Base-by-base conservation (phyloP, 2,329 filamentous ascomycete species). In the Pseudocercospora cruenta region DNA sequence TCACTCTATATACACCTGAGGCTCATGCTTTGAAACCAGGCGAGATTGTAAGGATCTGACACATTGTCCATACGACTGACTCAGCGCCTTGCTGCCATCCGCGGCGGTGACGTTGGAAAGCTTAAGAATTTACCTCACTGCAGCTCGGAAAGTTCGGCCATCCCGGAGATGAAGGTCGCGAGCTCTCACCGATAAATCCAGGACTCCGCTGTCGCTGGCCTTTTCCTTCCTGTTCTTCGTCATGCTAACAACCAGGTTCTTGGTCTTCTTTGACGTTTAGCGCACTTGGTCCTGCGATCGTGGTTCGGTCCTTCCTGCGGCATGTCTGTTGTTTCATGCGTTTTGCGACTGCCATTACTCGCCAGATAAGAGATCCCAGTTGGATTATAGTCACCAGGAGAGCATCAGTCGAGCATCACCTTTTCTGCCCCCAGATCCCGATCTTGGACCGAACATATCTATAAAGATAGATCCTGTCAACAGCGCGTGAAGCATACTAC, bases 331-430 rank as follows among this genome's bases (percentile, higher is more conserved):
- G 51, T 55, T 55, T 55, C 51, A 31, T n/a, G 51, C 51, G 16
- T 55, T 55, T 31, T 55, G 51, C 51, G 51, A 26, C 51, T 36
- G 55, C 55, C 55, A 58, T 58, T 58, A 58, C 55, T 58, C 55
- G 55, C 55, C 28, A 58, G 31, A 22, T 36, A 26, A 58, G 31
- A 58, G 7, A 33, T 55, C 53, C 53, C 53, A 55, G 53, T 55
- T 55, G 26, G 4, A 33, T n/a, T 22, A 58, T 26, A 39, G 54
- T 36, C 31, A 21, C 21, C 54, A 58, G 28, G 54, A 58, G 26
- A 39, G 54, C 54, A 58, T 58, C 54, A 33, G 28, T 39, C 54
- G 24, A 58, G 54, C 54, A 39, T 58, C 54, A 39, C 31, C 54
- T 33, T 58, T 58, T 12, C 54, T 22, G 28, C 12, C 16, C 14